Conservation (phyloP, 2,329 filamentous ascomycete genomes). For the Paracorniculantispora psalliotae region DNA sequence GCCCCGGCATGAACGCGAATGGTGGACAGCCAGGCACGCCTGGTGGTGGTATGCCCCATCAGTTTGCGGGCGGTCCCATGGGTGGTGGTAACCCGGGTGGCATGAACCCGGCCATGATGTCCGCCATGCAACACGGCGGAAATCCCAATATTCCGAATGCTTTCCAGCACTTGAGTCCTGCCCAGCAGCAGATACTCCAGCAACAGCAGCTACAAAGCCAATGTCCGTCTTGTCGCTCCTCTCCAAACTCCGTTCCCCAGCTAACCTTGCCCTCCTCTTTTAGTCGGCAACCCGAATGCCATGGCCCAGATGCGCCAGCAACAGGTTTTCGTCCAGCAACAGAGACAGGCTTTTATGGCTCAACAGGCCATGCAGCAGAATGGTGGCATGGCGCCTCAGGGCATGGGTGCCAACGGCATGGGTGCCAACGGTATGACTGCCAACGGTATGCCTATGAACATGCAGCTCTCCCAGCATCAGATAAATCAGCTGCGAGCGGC, state of each 20-base stretch:
- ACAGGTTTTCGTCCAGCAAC: conserved; percentile 53
- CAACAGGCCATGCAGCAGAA: conserved; percentile 47
- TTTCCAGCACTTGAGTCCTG: conserved; percentile 65
- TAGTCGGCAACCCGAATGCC: conserved; percentile 33
- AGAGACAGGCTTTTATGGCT: conserved; percentile 49
- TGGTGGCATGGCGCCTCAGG: conserved; percentile 41
- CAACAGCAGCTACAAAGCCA: conserved; percentile 34
- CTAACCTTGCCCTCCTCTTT: neutral
- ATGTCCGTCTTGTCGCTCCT: conserved; percentile 24
- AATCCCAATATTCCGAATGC: conserved; percentile 60
- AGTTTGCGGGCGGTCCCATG: conserved; percentile 59
- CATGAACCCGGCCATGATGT: conserved; percentile 73
- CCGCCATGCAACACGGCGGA: conserved; percentile 65
- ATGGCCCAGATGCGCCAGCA: conserved; percentile 46
- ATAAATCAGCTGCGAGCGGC: conserved; percentile 44
- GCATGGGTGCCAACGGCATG: conserved; percentile 27
- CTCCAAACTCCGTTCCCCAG: conserved; percentile 1
- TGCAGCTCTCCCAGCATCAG: conserved; percentile 45
- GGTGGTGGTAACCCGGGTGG: conserved; percentile 66
- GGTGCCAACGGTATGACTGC: conserved; percentile 36
- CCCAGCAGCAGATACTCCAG: conserved; percentile 53
- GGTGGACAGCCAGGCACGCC: conserved; percentile 65
- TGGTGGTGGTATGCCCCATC: conserved; percentile 60
- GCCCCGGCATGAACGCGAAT: conserved; percentile 60
- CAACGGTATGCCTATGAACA: conserved; percentile 47